Evolutionary conservation across 345 rosid species (phyloP).

Genomic region (Combretum micranthum): DNA sequence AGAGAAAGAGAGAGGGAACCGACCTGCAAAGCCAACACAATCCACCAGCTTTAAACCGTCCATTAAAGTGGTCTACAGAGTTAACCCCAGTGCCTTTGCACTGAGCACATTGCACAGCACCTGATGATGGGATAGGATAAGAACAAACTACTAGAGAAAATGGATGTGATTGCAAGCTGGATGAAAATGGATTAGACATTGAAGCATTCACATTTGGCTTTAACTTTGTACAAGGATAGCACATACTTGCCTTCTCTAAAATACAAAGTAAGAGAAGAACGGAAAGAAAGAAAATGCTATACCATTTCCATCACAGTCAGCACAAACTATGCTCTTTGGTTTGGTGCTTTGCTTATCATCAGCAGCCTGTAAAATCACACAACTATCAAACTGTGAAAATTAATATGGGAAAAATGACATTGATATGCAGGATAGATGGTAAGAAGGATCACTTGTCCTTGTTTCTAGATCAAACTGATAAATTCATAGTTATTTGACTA

Average conservation of each 20-base stretch:
- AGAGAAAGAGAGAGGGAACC: not conserved
- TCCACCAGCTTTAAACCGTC: conserved; percentile 84
- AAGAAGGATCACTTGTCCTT: not conserved
- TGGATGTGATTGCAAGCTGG: not conserved
- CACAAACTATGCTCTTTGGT: conserved; percentile 55
- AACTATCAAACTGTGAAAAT: not conserved
- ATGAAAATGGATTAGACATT: no score
- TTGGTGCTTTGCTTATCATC: conserved; percentile 28
- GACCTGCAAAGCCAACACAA: conserved; percentile 98
- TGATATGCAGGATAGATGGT: no score
- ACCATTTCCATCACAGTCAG: conserved; percentile 78
- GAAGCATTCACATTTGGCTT: no score
- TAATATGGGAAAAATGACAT: not conserved
- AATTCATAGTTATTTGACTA: no score
- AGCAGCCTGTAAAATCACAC: conserved; percentile 42
- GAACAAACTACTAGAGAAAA: no score
- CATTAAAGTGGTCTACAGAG: conserved; percentile 83
- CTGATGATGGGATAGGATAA: conserved; percentile 26
- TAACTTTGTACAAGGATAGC: no score
- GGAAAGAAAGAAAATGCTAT: not conserved
- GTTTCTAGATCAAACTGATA: no score
- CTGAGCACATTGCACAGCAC: conserved; percentile 53
- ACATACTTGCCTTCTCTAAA: no score
- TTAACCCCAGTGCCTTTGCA: conserved; percentile 86
- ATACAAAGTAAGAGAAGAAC: no score